Conservation (phyloP, 345 rosid genomes). For the Acer campestre region DNA sequence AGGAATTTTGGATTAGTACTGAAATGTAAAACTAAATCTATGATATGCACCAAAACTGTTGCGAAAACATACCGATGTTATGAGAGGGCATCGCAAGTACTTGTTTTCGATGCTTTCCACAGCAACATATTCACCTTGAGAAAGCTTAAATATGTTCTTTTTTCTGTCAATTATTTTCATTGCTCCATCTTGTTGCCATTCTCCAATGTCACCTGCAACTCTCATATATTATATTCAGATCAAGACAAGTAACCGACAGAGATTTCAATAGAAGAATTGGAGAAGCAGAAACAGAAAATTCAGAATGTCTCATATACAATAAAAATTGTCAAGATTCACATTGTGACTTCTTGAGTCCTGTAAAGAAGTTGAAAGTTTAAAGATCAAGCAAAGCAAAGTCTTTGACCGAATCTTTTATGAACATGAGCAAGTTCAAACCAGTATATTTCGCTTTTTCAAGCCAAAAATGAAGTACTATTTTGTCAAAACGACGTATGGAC, state of each 20-base stretch:
- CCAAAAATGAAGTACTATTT: too few relatives aligned
- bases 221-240: conserved; percentile 7
- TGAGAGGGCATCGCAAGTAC: conserved; percentile 68
- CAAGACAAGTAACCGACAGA: not conserved
- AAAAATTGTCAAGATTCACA: too few relatives aligned
- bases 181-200: conserved; percentile 83
- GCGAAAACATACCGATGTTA: conserved; percentile 58
- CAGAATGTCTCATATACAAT: not conserved
- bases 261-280: not conserved
- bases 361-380: too few relatives aligned
- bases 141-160: conserved; percentile 92
- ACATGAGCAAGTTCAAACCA: not conserved
- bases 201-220: conserved; percentile 83
- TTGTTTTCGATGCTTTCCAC: conserved; percentile 81
- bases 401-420: not conserved
- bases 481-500: not conserved
- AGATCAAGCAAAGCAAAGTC: too few relatives aligned
- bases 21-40: not conserved
- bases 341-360: too few relatives aligned
- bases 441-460: not conserved
- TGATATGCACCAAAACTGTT: not conserved
- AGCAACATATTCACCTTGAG: conserved; percentile 96
- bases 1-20: not conserved
- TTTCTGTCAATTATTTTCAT: conserved; percentile 93
- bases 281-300: not conserved